Base-by-base conservation (phyloP, 202 grass and related monocot species). In the Schoenoplectus triqueter region DNA sequence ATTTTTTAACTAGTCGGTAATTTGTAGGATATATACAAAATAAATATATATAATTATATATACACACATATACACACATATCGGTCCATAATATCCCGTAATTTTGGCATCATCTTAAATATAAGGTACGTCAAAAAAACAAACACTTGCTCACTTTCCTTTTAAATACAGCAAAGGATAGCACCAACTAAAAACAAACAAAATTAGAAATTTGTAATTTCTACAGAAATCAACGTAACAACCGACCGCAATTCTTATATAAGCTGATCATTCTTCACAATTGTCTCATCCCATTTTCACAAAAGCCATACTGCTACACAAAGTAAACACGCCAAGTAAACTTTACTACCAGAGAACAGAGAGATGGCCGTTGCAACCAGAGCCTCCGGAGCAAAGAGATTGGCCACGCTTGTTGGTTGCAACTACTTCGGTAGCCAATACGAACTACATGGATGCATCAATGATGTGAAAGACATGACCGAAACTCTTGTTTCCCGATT, bases 391-490 rank as follows among this genome's bases (percentile, higher is more conserved):
- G 31, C 15, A 67, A 90, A 87, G 90, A 73, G 85, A 69, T 55
- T 92, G 21, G 92, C 90, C 0, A 89, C 83, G 2, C 61, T 95
- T 87, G 93, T 95, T 0, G 93, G 93, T 8, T 92, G 93, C 90
- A 95, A 95, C 85, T 95, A 95, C 80, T 75, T 66, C 4, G 87
- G 89, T 42, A 90, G 85, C n/a, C 55, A 19, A 9, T 10, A 85
- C 64, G 85, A 90, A 67, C 85, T 95, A 17, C 80, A 81, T 0
- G 93, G 90, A 71, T 95, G 93, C 90, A 92, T 97, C 87, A 97
- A 97, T 83, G 94, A 97, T 90, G 94, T 91, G 49, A n/a, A 15
- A 14, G 85, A 90, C 84, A 92, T 91, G 89, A 87, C 78, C 47
- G 67, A 74, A 84, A 22, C 80, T 13, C 87, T 97, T 17, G 6